Base-by-base conservation (phyloP, 495 filamentous ascomycete genomes). In the Lophiostoma macrostomum region DNA sequence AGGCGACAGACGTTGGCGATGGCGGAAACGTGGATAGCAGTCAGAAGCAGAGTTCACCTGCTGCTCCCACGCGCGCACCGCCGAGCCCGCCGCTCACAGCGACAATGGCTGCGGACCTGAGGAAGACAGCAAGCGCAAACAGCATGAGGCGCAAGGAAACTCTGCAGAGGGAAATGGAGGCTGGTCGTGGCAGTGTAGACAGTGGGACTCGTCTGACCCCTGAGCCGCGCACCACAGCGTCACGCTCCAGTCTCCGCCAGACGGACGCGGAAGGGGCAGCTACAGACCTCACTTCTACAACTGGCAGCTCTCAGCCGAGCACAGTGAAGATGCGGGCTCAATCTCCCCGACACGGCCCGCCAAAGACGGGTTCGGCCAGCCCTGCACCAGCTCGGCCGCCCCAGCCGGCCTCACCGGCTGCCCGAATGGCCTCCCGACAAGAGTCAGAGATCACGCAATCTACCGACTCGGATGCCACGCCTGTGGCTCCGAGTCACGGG, bases 1-100 rank as follows among this genome's bases (percentile, higher is more conserved):
- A 91, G 47, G 75, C 86, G 27, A 93, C 88, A 30, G 88, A 93
- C 61, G 64, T 91, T 10, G 82, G 84, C 19, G 50, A 59, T 16
- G 55, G 39, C 10, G 7, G 40, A 28, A 71, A 76, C n/a, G n/a
- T n/a, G 43, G 73, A 68, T 41, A 73, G 77, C 20, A 44, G 59
- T 34, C 60, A 58, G 45, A 56, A 63, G 31, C 47, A 24, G 19
- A 11, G 3, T 5, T 27, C 22, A 18, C 36, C 14, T 13, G 31
- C 28, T 5, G 16, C 16, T 12, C 34, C 36, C 18, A n/a, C 40
- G 16, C 23, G 57, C 19, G 61, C 62, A 47, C 82, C 82, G 37
- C 82, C 82, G 8, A 86, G 82, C 52, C 82, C 82, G 3, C 82
- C 82, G 0, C 71, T 85, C 59, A 85, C 81, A 4, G 74, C 76